These are phyloP conservation scores for Lathyrus sativus DNA, from an alignment of 306 rosid genomes.

Conservation along the genomic window DNA sequence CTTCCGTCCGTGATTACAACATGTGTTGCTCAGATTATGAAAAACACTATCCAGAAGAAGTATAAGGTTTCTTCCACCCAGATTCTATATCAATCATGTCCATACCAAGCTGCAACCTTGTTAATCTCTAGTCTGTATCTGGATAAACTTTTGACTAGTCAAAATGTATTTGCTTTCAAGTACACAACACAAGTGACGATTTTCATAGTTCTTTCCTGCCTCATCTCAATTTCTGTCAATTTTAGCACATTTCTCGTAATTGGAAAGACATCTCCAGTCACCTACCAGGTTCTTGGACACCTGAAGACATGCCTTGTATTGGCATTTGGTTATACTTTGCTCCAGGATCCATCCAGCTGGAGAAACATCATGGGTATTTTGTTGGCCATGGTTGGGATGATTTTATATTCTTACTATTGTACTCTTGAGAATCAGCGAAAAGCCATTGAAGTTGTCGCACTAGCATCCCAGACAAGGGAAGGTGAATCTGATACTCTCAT, in stretches of 20 bases:
- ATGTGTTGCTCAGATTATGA: constrained; percentile 96
- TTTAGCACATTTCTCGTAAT: constrained; percentile 95
- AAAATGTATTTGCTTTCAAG: constrained; percentile 79
- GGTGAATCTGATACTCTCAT: constrained; percentile 68
- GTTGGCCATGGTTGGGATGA: constrained; percentile 84
- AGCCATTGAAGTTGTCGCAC: constrained; percentile 57
- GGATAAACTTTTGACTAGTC: constrained; percentile 73
- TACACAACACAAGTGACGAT: constrained; percentile 87
- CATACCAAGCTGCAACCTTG: constrained; percentile 84
- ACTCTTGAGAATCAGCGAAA: constrained; percentile 78
- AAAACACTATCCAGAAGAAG: constrained; percentile 95
- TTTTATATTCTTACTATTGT: constrained; percentile 79
- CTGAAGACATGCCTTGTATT: constrained; percentile 91
- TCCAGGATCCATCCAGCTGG: constrained; percentile 91
- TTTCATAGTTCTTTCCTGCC: constrained; percentile 85
- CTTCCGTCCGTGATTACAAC: constrained; percentile 86
- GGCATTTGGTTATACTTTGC: constrained; percentile 85
- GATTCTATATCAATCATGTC: constrained; percentile 90
- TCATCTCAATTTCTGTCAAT: constrained; percentile 91
- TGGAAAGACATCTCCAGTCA: constrained; percentile 95
- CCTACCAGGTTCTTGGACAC: constrained; percentile 98
- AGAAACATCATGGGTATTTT: constrained; percentile 82
- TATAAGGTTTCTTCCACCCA: constrained; percentile 96
- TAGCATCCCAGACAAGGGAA: constrained; percentile 65
- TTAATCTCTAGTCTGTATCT: constrained; percentile 84